Conservation (phyloP, 768 basidiomycete genomes). For the Pleurotus tuber-regium region DNA sequence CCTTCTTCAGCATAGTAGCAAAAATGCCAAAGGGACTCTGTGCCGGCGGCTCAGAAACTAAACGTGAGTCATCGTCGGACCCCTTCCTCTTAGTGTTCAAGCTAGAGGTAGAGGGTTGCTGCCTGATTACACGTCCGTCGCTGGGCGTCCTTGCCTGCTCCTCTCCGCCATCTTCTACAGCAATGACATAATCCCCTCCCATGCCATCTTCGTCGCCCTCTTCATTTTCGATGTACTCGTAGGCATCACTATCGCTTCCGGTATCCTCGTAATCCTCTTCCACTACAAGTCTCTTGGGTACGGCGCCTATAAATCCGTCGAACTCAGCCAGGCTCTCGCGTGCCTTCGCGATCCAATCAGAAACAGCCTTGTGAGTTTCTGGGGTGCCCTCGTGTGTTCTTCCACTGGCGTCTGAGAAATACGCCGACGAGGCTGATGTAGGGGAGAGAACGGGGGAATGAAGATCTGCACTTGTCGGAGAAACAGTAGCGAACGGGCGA, state of each 20-base stretch:
- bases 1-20: constrained; percentile 56
- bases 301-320: constrained; percentile 58
- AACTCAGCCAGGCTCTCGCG: constrained; percentile 67
- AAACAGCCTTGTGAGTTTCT: constrained; percentile 54
- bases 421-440: constrained; percentile 27
- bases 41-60: constrained; percentile 2
- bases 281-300: constrained; percentile 49
- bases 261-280: constrained; percentile 41
- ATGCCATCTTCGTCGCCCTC: constrained; percentile 39
- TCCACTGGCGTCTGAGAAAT: constrained; percentile 23
- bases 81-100: constrained; percentile 30
- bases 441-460: constrained; percentile 39
- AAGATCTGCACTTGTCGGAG: constrained; percentile 20
- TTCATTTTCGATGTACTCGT: constrained; percentile 40
- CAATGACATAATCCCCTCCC: constrained; percentile 35
- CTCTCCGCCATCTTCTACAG: constrained; percentile 33
- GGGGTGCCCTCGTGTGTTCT: constrained; percentile 24
- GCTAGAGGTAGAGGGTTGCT: constrained; percentile 37
- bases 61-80: neutral
- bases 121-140: constrained; percentile 22
- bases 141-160: constrained; percentile 12
- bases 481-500: constrained; percentile 19
- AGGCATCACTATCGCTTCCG: constrained; percentile 34
- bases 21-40: constrained; percentile 69
- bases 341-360: constrained; percentile 78